A percentile compares a stretch with the other conserved stretches of the same genome.
Conservation (phyloP, 495 filamentous ascomycete genomes). For the Xylaria palmicola region DNA sequence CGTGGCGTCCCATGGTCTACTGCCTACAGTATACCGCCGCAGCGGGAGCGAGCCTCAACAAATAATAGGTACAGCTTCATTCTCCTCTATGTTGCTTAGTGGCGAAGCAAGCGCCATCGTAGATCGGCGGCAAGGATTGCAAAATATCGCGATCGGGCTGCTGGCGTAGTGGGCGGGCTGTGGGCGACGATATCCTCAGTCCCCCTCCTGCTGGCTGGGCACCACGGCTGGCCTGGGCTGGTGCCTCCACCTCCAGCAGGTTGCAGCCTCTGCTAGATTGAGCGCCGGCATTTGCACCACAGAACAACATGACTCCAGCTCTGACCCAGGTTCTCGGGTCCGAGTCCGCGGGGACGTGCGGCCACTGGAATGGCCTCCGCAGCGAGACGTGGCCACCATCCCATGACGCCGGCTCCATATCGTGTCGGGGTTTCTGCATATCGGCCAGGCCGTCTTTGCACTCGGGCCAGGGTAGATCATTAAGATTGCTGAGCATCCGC, state of each 20-base stretch:
- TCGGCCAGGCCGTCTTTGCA: constrained; percentile 26
- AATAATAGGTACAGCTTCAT: not conserved
- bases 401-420: not conserved
- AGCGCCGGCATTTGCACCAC: constrained; percentile 5
- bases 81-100: constrained; percentile 1
- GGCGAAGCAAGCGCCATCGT: constrained; percentile 10
- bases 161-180: not conserved
- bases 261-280: not conserved
- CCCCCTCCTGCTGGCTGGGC: no score
- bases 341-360: not conserved
- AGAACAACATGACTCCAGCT: not conserved
- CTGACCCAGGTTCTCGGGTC: constrained; percentile 14
- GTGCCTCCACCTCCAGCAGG: not conserved
- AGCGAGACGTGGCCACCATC: not conserved
- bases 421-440: constrained; percentile 12
- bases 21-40: not conserved
- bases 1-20: not conserved
- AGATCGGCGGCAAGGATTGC: constrained; percentile 7
- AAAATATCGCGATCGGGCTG: not conserved
- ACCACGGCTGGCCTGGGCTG: no score
- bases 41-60: constrained; percentile 1
- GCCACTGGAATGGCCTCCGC: not conserved
- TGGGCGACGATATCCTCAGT: no score
- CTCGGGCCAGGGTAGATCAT: constrained; percentile 16
- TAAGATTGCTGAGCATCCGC: constrained; percentile 19